Evolutionary conservation across 495 filamentous ascomycete genomes (phyloP).

Genomic region (Thermothielavioides terrestris): DNA sequence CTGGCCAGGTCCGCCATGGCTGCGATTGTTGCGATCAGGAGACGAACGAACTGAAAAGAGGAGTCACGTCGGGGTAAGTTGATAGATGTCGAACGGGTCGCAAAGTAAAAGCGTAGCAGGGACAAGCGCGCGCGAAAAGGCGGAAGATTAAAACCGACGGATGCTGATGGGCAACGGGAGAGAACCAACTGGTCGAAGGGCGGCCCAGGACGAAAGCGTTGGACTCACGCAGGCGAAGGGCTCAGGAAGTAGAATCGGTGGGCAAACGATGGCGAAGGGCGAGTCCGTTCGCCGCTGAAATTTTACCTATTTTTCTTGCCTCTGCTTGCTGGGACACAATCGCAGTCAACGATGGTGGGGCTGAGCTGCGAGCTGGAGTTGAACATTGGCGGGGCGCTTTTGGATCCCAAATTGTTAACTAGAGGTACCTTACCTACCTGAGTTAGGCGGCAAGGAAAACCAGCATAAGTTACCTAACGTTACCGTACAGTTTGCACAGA

Average conservation of each 20-base stretch:
- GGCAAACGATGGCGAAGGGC: neutral
- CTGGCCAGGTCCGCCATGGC: constrained; percentile 50
- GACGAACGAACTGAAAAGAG: neutral
- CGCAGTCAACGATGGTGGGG: constrained; percentile 10
- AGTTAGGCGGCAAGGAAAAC: constrained; percentile 1
- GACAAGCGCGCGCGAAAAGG: too few relatives aligned
- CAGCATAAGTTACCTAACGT: neutral
- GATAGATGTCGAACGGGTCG: neutral
- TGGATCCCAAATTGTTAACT: too few relatives aligned
- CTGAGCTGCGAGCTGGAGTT: neutral
- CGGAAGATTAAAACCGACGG: too few relatives aligned
- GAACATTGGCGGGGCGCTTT: constrained; percentile 10
- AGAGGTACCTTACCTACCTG: constrained; percentile 9
- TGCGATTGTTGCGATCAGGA: constrained; percentile 2
- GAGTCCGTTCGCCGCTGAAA: neutral
- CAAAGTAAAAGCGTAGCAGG: neutral
- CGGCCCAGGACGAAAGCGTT: too few relatives aligned
- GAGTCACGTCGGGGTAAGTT: neutral
- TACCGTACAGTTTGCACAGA: neutral
- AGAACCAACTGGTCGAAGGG: neutral
- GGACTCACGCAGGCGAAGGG: too few relatives aligned
- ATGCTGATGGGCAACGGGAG: too few relatives aligned
- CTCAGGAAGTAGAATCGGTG: too few relatives aligned
- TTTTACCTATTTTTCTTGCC: neutral
- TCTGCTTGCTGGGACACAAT: neutral